Evolutionary conservation across 768 basidiomycete genomes (phyloP).

Genomic region (Candolleomyces efflorescens): DNA sequence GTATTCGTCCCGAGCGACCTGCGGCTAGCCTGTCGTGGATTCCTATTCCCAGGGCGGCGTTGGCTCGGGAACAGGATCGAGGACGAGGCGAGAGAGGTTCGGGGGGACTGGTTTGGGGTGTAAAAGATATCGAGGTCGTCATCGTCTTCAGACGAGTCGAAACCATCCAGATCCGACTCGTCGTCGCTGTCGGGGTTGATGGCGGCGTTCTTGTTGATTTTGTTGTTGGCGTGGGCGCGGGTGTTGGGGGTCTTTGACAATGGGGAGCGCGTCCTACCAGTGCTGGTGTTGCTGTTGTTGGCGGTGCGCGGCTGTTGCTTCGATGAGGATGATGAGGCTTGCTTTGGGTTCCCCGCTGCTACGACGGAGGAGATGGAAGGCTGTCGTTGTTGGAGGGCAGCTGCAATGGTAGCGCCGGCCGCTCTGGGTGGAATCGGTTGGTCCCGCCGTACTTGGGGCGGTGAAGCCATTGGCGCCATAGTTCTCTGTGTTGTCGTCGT

Average conservation of each 20-base stretch:
- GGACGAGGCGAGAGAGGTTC: conserved; percentile 40
- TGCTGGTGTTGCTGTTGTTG: conserved; percentile 5
- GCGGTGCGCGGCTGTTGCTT: background rate
- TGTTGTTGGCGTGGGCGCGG: no score
- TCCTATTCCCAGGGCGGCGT: conserved; percentile 3
- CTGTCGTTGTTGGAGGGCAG: background rate
- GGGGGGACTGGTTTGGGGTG: conserved; percentile 55
- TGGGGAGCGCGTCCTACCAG: conserved; percentile 2
- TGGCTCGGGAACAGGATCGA: conserved; percentile 22
- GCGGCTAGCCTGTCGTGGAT: conserved; percentile 24
- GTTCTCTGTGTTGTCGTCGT: background rate
- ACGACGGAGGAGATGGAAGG: conserved; percentile 8
- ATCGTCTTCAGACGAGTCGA: conserved; percentile 11
- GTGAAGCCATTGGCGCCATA: conserved; percentile 4
- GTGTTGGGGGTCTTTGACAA: conserved; percentile 8
- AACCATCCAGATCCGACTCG: conserved; percentile 18
- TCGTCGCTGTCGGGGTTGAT: conserved; percentile 11
- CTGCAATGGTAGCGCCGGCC: background rate
- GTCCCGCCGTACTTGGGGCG: conserved; percentile 4
- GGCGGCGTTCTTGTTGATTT: no score
- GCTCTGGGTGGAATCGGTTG: background rate
- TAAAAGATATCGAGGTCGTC: conserved; percentile 48
- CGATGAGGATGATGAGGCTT: background rate
- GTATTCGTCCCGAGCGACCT: conserved; percentile 17
- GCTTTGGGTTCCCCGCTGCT: background rate